These are phyloP conservation scores for Recurvomyces mirabilis DNA, from an alignment of 495 filamentous ascomycete species.

Conservation along the genomic window DNA sequence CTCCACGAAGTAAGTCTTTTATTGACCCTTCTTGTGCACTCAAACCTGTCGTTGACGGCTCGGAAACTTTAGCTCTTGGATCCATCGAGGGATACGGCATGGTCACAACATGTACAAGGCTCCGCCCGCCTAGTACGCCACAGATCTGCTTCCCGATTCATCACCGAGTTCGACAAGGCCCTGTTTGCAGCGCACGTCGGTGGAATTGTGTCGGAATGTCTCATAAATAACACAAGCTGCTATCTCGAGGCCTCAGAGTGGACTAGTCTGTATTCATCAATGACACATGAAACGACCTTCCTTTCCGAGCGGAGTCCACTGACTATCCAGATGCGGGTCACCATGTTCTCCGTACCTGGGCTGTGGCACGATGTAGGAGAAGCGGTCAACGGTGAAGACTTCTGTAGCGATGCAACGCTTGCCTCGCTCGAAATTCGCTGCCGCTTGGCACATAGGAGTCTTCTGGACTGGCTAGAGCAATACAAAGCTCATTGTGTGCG, in stretches of 20 bases:
- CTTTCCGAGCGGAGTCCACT: conserved; percentile 11
- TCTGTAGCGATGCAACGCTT: background rate
- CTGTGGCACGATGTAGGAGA: conserved; percentile 18
- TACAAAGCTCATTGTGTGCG: conserved; percentile 18
- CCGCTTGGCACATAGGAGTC: conserved; percentile 6
- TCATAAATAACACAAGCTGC: conserved; percentile 16
- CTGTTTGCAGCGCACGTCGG: conserved; percentile 24
- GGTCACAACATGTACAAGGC: conserved; percentile 24
- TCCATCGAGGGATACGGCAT: conserved; percentile 19
- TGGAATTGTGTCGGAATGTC: conserved; percentile 21
- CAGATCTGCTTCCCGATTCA: conserved; percentile 19
- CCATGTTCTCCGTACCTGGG: conserved; percentile 15
- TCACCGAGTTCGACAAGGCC: conserved; percentile 24
- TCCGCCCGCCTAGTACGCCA: conserved; percentile 22
- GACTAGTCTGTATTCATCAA: conserved; percentile 11
- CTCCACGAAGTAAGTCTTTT: conserved; percentile 18
- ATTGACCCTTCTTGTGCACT: too few species aligned
- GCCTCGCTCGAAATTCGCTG: conserved; percentile 4
- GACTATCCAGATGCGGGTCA: conserved; percentile 4
- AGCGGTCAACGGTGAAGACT: conserved; percentile 3
- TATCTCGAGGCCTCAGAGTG: conserved; percentile 17
- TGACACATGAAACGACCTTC: conserved; percentile 2
- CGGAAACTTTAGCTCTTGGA: conserved; percentile 21
- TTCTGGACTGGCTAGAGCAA: conserved; percentile 13
- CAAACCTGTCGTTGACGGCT: too few species aligned